A percentile compares a stretch with the other conserved stretches of the same genome.
phyloP scores from a whole-genome alignment of 441 rosid genomes.

The Isatis lusitanica region DNA sequence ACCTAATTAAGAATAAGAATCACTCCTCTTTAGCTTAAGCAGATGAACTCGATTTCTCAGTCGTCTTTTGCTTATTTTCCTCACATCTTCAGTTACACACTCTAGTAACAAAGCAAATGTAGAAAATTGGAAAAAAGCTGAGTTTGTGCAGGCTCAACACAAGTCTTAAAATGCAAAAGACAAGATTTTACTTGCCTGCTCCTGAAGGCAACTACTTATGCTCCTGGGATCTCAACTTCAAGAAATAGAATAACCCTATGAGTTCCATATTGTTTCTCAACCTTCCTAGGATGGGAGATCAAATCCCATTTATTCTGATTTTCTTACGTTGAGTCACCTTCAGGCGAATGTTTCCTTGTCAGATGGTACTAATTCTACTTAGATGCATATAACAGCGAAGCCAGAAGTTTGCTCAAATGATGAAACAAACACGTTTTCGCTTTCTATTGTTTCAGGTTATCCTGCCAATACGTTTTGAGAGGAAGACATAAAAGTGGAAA shows the following conservation, averaged over 20 bases:
- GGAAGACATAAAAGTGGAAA: neutral
- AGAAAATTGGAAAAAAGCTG: neutral
- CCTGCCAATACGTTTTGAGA: neutral
- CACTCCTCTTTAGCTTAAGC: neutral
- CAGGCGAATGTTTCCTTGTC: neutral
- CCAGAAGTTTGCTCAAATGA: neutral
- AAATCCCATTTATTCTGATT: too few species aligned
- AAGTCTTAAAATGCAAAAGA: neutral
- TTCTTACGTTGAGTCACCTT: too few species aligned
- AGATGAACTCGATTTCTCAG: neutral
- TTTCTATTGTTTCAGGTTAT: neutral
- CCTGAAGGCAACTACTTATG: neutral
- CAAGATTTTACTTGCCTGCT: neutral
- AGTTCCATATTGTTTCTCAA: neutral
- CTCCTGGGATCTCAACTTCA: neutral
- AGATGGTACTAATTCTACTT: neutral
- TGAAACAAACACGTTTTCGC: neutral
- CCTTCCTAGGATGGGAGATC: too few species aligned
- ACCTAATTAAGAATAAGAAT: neutral
- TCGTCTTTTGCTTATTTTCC: neutral
- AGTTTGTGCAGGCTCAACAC: neutral
- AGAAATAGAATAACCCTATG: neutral
- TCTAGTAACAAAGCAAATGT: neutral
- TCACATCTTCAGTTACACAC: neutral
- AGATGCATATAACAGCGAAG: neutral